Evolutionary conservation across 257 asterid species (phyloP), one percentile per base, ranked within the genome.

Genomic region (Penstemon newberryi): DNA sequence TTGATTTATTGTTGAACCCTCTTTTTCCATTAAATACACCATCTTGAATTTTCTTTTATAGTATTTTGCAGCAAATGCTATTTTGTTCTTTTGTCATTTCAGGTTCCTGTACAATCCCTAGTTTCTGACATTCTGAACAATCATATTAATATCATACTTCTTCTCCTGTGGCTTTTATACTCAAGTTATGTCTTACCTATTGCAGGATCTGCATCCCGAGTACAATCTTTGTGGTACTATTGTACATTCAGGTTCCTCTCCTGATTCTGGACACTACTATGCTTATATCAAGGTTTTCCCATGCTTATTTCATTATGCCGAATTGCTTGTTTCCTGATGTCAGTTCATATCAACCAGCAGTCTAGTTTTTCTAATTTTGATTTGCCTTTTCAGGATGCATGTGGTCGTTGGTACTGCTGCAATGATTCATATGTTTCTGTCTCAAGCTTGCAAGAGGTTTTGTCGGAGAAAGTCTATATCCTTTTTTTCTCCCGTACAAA

Each of bases 251-350:
- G 99, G 99, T 71, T 78, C 77, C 83, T 89, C 99, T 62, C 95
- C 96, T 39, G 96, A 91, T 84, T 89, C 98, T 72, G 99, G 99
- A 73, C 99, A 94, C 78, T 94, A 94, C 79, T 94, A 91, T 84
- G 96, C 99, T 71, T 94, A 91, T 75, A 87, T 94, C 77, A 94
- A 94, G 99, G 99, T 93, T 58, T 44, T 58, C 53, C 60, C 8
- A 40, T 49, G 53, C 65, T 60, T 74, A 60, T 66, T 68, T 61
- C 53, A 9, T 60, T 56, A 56, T 65, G 55, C 68, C 46, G 61
- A 70, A 60, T 54, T 62, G 43, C 50, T 47, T 36, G 25, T 64
- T 60, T 57, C 64, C 66, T 67, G 49, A 37, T 65, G 19, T 55
- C 70, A 41, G 52, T 62, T 65, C 44, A 18, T 64, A 12, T 51